Conservation (phyloP, 331 rosid genomes). For the Saraca asoca region DNA sequence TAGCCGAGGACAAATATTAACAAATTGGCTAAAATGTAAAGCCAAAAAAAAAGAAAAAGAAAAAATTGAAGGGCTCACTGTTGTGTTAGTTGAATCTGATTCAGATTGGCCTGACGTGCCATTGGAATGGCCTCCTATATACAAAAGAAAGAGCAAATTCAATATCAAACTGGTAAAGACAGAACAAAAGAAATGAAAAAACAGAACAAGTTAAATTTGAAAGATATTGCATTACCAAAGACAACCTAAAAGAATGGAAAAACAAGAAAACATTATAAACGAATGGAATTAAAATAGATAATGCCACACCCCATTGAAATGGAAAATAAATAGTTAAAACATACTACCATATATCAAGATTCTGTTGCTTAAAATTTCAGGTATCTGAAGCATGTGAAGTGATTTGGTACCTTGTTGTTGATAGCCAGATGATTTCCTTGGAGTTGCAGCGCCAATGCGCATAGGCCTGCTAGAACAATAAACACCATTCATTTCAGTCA, state of each 20-base stretch:
- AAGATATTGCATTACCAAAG: slow-evolving; percentile 7
- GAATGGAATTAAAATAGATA: not conserved
- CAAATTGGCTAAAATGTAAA: slow-evolving; percentile 15
- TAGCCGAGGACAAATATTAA: slow-evolving; percentile 34
- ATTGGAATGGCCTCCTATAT: slow-evolving; percentile 71
- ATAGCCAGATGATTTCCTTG: slow-evolving; percentile 87
- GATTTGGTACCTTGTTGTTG: slow-evolving; percentile 70
- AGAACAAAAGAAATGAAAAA: slow-evolving; percentile 19
- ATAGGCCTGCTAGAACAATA: slow-evolving; percentile 95
- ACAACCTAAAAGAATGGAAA: not conserved
- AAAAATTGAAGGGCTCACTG: slow-evolving; percentile 54
- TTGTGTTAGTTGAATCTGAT: slow-evolving; percentile 82
- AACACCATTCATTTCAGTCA: slow-evolving; percentile 86
- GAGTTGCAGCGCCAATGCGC: slow-evolving; percentile 97
- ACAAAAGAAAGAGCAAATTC: slow-evolving; percentile 28
- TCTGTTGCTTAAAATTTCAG: slow-evolving; percentile 8
- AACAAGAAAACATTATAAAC: not conserved
- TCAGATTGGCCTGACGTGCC: slow-evolving; percentile 68
- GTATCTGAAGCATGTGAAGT: slow-evolving; percentile 8
- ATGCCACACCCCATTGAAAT: not conserved
- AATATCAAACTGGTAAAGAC: slow-evolving; percentile 5
- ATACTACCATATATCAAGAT: too few relatives aligned
- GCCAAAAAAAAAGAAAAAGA: slow-evolving; percentile 8
- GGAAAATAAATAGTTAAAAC: not conserved
- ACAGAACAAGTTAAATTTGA: slow-evolving; percentile 18